A percentile compares a stretch with the other conserved stretches of the same genome.
Conservation (phyloP, 345 rosid genomes). For the Salix suchowensis region DNA sequence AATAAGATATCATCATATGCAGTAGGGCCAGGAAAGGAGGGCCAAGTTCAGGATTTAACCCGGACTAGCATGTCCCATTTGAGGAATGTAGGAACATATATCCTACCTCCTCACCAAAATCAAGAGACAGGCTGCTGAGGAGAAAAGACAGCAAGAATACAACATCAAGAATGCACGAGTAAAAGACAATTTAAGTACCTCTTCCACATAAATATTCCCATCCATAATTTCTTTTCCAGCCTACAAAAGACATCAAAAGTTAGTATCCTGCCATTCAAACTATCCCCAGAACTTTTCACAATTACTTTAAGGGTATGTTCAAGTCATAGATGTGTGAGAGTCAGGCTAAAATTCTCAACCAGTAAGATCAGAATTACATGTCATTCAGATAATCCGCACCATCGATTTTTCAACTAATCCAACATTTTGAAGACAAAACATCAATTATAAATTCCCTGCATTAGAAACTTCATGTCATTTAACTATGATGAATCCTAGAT, state of each 20-base stretch:
- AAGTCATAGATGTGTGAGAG: no score
- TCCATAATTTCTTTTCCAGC: conserved; percentile 14
- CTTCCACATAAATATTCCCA: conserved; percentile 17
- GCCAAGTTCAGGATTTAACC: not conserved
- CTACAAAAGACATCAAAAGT: conserved; percentile 11
- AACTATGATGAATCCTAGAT: not conserved
- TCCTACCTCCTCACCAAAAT: not conserved
- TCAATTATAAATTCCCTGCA: not conserved
- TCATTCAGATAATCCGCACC: not conserved
- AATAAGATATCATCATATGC: not conserved
- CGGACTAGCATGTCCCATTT: not conserved
- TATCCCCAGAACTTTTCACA: not conserved
- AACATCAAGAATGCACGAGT: not conserved
- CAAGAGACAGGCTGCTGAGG: not conserved
- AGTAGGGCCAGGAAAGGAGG: not conserved
- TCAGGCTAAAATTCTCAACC: not conserved
- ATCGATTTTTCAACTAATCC: not conserved
- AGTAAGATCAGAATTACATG: not conserved
- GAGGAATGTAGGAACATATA: not conserved
- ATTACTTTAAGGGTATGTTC: not conserved
- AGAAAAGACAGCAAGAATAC: not conserved
- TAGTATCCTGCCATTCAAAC: not conserved
- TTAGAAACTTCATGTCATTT: not conserved
- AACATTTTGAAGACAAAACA: not conserved
- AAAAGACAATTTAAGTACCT: conserved; percentile 8